Conservation (phyloP, 768 basidiomycete genomes). For the Auricularia cornea region DNA sequence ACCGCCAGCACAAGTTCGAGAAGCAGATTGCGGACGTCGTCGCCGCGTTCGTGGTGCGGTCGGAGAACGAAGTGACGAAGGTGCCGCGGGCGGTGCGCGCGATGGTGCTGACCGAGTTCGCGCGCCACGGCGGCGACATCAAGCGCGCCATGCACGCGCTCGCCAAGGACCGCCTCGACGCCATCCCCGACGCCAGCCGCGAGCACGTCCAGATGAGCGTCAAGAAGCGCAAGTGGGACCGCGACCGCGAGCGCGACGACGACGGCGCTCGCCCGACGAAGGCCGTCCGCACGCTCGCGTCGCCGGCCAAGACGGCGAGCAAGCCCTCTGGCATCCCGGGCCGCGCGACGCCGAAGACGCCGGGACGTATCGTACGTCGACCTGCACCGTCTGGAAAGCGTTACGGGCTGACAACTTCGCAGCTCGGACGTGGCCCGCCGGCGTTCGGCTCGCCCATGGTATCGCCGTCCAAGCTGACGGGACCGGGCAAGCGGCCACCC, state of each 20-base stretch:
- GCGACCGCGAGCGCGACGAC: no score
- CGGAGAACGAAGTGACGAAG: neutral
- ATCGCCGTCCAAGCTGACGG: neutral
- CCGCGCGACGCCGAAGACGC: neutral
- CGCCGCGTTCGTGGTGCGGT: neutral
- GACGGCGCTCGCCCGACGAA: no score
- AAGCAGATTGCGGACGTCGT: neutral
- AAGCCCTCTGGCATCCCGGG: neutral
- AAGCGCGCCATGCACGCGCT: neutral
- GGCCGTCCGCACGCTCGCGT: neutral
- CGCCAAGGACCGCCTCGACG: neutral
- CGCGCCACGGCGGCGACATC: neutral
- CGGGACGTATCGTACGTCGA: neutral
- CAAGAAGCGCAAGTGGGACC: neutral
- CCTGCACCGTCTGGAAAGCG: no score
- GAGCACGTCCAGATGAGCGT: neutral
- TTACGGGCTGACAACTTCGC: no score
- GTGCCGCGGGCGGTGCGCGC: neutral
- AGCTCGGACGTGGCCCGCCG: no score
- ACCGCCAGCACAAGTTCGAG: neutral
- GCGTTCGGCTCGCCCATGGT: neutral
- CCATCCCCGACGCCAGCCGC: neutral
- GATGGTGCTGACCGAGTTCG: neutral
- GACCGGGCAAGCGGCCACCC: constrained; percentile 28
- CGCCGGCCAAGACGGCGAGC: neutral